These are phyloP conservation scores for Nemania sp. DNA, from an alignment of 2,329 filamentous ascomycete species.

Conservation along the genomic window DNA sequence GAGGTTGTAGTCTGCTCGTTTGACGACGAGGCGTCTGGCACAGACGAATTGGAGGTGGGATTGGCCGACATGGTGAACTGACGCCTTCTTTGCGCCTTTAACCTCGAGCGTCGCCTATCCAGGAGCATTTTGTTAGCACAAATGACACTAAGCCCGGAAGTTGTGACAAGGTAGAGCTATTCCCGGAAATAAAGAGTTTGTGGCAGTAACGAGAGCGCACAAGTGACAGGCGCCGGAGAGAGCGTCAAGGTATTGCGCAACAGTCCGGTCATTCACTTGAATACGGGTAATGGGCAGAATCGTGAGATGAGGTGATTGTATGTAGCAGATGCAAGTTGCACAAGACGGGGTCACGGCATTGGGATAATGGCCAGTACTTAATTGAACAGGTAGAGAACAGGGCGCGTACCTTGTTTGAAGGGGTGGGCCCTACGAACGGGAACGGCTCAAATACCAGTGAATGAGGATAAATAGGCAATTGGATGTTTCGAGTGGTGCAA, in stretches of 20 bases:
- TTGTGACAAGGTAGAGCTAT: constrained; percentile 7
- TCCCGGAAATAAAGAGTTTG: constrained; percentile 11
- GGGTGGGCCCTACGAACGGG: constrained; percentile 15
- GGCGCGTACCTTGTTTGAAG: constrained; percentile 32
- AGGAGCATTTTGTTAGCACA: constrained; percentile 53
- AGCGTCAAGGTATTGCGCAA: constrained; percentile 14
- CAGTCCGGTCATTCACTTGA: constrained; percentile 16
- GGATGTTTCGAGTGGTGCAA: constrained; percentile 47
- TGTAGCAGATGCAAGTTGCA: constrained; percentile 16
- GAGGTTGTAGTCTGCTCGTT: constrained; percentile 33
- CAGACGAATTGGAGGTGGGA: constrained; percentile 23
- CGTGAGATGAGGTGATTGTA: constrained; percentile 25
- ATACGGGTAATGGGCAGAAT: constrained; percentile 9
- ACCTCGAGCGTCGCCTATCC: constrained; percentile 47
- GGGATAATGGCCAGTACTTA: background rate
- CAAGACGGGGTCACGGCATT: constrained; percentile 3
- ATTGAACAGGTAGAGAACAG: constrained; percentile 7
- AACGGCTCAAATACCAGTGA: constrained; percentile 35
- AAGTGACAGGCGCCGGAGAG: background rate
- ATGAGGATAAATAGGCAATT: constrained; percentile 41
- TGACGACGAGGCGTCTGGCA: constrained; percentile 29
- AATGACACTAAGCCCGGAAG: background rate
- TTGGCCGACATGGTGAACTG: constrained; percentile 51
- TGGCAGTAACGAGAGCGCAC: constrained; percentile 19
- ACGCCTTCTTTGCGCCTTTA: constrained; percentile 38